Evolutionary conservation across 176 grass and related monocot genomes (phyloP).

Genomic region (Pharus latifolius): DNA sequence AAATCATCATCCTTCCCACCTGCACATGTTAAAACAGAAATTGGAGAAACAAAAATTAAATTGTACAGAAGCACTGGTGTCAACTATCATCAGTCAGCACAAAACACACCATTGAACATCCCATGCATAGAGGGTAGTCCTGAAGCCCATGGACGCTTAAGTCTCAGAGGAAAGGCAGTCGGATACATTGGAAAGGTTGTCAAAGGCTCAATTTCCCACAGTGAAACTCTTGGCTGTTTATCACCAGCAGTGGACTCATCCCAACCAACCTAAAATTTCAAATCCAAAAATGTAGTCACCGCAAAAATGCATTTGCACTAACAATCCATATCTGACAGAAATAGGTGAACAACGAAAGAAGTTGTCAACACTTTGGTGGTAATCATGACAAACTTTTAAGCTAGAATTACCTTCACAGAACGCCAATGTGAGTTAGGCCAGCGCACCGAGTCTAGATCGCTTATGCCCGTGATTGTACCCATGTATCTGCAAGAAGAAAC

Average conservation of each 20-base stretch:
- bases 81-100: slow-evolving; percentile 2
- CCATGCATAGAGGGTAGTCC: slow-evolving; percentile 59
- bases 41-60: background rate
- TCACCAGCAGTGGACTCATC: slow-evolving; percentile 95
- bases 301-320: background rate
- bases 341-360: background rate
- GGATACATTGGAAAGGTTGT: slow-evolving; percentile 97
- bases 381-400: background rate
- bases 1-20: slow-evolving; percentile 68
- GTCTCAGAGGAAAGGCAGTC: slow-evolving; percentile 74
- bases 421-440: slow-evolving; percentile 95
- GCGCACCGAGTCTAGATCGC: slow-evolving; percentile 71
- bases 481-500: slow-evolving; percentile 63
- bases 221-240: slow-evolving; percentile 78
- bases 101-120: slow-evolving; percentile 36
- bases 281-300: background rate
- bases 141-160: slow-evolving; percentile 82
- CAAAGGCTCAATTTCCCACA: slow-evolving; percentile 92
- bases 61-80: background rate
- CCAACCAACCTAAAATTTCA: slow-evolving; percentile 81
- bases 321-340: background rate
- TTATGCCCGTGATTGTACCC: slow-evolving; percentile 86
- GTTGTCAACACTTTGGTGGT: background rate
- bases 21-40: slow-evolving; percentile 18
- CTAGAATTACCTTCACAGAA: slow-evolving; percentile 64